These are phyloP conservation scores for Xylariaceae sp. DNA, from an alignment of 2,329 filamentous ascomycete genomes.

Conservation along the genomic window DNA sequence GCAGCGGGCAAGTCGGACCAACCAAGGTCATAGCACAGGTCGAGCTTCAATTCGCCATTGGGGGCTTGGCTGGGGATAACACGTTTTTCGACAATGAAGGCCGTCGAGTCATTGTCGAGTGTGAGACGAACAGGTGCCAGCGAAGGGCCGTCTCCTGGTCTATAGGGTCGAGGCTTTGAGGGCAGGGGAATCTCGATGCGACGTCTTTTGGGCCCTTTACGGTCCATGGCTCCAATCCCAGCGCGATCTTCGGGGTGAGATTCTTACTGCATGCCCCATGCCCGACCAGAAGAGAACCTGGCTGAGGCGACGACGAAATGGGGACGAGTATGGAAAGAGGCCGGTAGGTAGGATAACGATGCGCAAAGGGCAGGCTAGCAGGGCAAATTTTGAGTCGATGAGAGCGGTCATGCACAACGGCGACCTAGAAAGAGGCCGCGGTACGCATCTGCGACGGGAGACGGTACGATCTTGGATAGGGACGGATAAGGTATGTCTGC, in stretches of 20 bases:
- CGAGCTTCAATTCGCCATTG: slow-evolving; percentile 33
- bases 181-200: slow-evolving; percentile 33
- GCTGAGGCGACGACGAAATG: too few species aligned
- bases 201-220: slow-evolving; percentile 2
- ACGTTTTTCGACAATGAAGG: slow-evolving; percentile 56
- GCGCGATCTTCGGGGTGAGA: background rate
- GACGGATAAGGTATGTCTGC: too few species aligned
- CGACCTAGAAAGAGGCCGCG: too few species aligned
- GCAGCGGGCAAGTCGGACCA: slow-evolving; percentile 53
- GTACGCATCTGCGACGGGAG: too few species aligned
- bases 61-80: slow-evolving; percentile 38
- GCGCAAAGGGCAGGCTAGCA: too few species aligned
- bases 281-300: background rate
- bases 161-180: slow-evolving; percentile 37
- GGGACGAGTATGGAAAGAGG: background rate
- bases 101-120: slow-evolving; percentile 49
- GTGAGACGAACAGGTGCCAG: slow-evolving; percentile 47
- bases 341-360: background rate
- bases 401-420: too few species aligned
- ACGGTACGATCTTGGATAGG: too few species aligned
- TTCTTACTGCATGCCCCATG: slow-evolving; percentile 5
- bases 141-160: slow-evolving; percentile 47
- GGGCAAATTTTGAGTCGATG: too few species aligned
- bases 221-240: slow-evolving; percentile 16
- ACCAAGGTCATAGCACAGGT: slow-evolving; percentile 53